Conservation (phyloP, 768 basidiomycete species). For the Punctularia strigosozonata region DNA sequence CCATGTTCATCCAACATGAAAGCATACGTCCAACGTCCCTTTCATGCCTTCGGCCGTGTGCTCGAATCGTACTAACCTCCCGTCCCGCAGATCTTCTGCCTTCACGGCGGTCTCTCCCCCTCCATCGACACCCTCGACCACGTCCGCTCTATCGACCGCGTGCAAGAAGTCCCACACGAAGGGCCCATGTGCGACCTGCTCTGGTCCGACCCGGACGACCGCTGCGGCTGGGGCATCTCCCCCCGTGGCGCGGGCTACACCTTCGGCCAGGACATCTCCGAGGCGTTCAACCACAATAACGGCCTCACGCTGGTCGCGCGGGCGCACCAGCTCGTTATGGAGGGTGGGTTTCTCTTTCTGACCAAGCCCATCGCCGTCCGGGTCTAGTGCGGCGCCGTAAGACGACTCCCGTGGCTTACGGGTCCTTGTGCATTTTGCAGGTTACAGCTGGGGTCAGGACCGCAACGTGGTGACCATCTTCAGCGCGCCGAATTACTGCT, state of each 20-base stretch:
- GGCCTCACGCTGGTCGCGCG: conserved; percentile 91
- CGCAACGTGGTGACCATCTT: conserved; percentile 99
- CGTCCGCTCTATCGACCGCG: conserved; percentile 95
- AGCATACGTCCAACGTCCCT: conserved; percentile 2
- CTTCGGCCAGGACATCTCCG: conserved; percentile 97
- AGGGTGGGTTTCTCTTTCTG: conserved; percentile 44
- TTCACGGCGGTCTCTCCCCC: conserved; percentile 94
- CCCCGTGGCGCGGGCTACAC: conserved; percentile 98
- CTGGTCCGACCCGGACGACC: conserved; percentile 99
- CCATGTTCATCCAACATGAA: conserved; percentile 1
- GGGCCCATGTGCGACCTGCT: conserved; percentile 99
- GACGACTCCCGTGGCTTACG: background rate
- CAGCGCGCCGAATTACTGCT: conserved; percentile 99
- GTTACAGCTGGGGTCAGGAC: conserved; percentile 97
- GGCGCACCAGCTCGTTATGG: conserved; percentile 94
- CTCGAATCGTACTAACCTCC: conserved; percentile 1
- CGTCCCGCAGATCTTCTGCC: conserved; percentile 80
- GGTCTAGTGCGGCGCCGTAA: background rate
- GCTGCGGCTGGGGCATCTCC: conserved; percentile 98
- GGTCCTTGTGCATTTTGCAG: conserved; percentile 22
- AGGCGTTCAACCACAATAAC: conserved; percentile 99
- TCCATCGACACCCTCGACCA: conserved; percentile 99
- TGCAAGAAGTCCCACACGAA: conserved; percentile 99
- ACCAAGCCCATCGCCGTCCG: background rate
- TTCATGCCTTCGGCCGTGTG: too few species aligned